phyloP scores from a whole-genome alignment of 1,139 yeast species.

The Groenewaldozyma sp. region DNA sequence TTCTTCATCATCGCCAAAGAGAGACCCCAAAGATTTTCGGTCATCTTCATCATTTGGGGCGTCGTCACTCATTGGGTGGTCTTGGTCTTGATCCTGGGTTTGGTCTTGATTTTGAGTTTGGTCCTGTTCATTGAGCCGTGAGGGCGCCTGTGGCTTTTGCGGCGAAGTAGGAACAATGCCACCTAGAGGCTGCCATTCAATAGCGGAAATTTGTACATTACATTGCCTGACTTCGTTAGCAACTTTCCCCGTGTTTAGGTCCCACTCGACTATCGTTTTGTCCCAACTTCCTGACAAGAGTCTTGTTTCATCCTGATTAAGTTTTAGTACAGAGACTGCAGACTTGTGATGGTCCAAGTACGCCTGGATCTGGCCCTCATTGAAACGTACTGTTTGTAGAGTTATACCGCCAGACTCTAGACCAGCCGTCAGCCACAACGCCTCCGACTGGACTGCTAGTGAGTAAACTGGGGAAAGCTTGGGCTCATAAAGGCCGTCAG shows the following conservation, averaged over 20 bases:
- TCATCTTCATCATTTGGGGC: constrained; percentile 30
- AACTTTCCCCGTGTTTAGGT: constrained; percentile 62
- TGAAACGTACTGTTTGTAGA: constrained; percentile 70
- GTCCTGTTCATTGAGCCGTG: neutral
- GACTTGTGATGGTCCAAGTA: constrained; percentile 64
- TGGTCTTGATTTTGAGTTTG: constrained; percentile 16
- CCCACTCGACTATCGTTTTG: constrained; percentile 64
- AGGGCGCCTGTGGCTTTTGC: too few species aligned
- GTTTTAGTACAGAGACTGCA: constrained; percentile 61
- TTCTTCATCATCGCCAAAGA: constrained; percentile 75
- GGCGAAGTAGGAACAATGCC: constrained; percentile 31
- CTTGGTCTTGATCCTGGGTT: constrained; percentile 3
- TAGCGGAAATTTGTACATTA: constrained; percentile 69
- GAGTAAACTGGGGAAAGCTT: constrained; percentile 75
- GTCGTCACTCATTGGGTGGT: constrained; percentile 10
- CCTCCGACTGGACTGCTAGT: constrained; percentile 72
- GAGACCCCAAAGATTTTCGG: constrained; percentile 65
- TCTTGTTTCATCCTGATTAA: constrained; percentile 51
- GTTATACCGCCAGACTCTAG: constrained; percentile 78
- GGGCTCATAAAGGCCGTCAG: constrained; percentile 32
- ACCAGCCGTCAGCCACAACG: constrained; percentile 81
- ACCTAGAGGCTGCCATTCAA: constrained; percentile 72
- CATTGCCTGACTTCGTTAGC: constrained; percentile 37
- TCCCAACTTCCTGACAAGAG: constrained; percentile 91
- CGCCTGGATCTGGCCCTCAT: constrained; percentile 75